phyloP scores from a whole-genome alignment of 1,139 yeast genomes.

The Wickerhamomyces sp. region DNA sequence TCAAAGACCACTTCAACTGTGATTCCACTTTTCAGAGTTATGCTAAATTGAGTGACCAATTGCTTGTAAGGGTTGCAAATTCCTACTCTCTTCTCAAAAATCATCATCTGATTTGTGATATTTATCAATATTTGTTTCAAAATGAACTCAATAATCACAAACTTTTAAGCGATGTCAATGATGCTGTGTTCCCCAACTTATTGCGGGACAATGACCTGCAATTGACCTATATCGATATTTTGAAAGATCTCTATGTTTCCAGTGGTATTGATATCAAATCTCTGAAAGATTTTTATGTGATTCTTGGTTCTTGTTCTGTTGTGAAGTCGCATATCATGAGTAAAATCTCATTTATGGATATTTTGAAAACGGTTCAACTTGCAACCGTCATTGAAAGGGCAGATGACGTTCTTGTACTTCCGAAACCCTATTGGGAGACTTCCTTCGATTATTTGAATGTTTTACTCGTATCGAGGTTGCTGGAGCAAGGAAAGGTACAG shows the following conservation, averaged over 20 bases:
- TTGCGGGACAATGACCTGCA: slow-evolving; percentile 12
- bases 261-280: slow-evolving; percentile 8
- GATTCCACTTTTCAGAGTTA: background rate
- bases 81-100: slow-evolving; percentile 8
- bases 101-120: slow-evolving; percentile 7
- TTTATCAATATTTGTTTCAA: slow-evolving; percentile 5
- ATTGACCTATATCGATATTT: slow-evolving; percentile 11
- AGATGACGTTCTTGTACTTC: slow-evolving; percentile 7
- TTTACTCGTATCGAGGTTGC: slow-evolving; percentile 7
- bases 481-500: slow-evolving; percentile 4
- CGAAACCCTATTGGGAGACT: slow-evolving; percentile 13
- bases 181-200: slow-evolving; percentile 8
- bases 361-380: slow-evolving; percentile 11
- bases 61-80: slow-evolving; percentile 8
- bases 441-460: slow-evolving; percentile 12
- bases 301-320: slow-evolving; percentile 5
- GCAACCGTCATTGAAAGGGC: slow-evolving; percentile 8
- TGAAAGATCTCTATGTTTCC: slow-evolving; percentile 9
- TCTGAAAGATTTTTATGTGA: slow-evolving; percentile 8
- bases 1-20: slow-evolving; percentile 6
- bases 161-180: slow-evolving; percentile 7
- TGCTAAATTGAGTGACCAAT: slow-evolving; percentile 7
- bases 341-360: slow-evolving; percentile 9
- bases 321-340: slow-evolving; percentile 3
- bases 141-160: slow-evolving; percentile 3